Conservation (phyloP, 306 rosid genomes). For the Prunus dulcis region DNA sequence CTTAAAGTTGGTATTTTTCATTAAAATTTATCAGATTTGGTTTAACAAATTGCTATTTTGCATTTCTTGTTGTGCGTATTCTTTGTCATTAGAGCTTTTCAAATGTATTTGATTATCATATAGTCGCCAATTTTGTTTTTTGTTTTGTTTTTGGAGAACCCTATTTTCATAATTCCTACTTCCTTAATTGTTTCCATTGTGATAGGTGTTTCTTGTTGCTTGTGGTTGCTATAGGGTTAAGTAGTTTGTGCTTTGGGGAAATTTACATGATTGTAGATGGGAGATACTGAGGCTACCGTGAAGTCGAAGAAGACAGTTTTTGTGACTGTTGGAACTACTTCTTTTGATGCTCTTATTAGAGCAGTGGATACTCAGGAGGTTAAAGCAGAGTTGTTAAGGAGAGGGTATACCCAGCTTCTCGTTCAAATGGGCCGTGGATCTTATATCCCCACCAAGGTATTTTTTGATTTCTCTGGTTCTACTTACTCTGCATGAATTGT, state of each 20-base stretch:
- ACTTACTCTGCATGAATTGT: neutral
- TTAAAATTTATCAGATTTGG: neutral
- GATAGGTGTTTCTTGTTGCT: neutral
- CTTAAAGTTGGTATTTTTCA: neutral
- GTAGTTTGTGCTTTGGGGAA: neutral
- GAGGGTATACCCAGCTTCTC: slow-evolving; percentile 73
- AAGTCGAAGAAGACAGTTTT: slow-evolving; percentile 47
- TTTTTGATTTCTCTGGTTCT: neutral
- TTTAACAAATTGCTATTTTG: neutral
- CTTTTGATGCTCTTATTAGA: slow-evolving; percentile 74
- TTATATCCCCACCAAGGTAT: slow-evolving; percentile 65
- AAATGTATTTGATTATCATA: neutral
- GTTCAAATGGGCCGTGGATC: slow-evolving; percentile 85
- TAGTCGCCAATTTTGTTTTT: neutral
- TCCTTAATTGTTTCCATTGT: neutral
- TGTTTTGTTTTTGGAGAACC: neutral
- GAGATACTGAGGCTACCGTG: slow-evolving; percentile 23
- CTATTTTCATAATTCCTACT: neutral
- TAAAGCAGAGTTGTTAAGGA: slow-evolving; percentile 43
- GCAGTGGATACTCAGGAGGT: slow-evolving; percentile 47
- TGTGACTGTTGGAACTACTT: slow-evolving; percentile 81
- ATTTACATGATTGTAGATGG: slow-evolving; percentile 25
- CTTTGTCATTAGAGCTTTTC: neutral
- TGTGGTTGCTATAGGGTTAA: neutral
- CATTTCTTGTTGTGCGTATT: no score